Conservation (phyloP, 768 basidiomycete species). For the Favolaschia claudopus region DNA sequence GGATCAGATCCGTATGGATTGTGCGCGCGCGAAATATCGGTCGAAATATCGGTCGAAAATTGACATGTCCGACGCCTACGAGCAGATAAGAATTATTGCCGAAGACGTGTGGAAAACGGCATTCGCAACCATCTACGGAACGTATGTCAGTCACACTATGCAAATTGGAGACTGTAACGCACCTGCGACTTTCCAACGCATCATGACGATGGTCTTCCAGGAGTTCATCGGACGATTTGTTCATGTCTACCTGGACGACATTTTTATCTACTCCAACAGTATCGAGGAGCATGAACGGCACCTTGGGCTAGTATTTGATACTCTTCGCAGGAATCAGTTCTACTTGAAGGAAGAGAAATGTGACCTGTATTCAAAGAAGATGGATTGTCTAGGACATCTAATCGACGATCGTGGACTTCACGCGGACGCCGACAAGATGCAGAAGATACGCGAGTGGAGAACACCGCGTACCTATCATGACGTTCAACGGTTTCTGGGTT, state of each 20-base stretch:
- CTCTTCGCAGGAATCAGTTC: conserved; percentile 34
- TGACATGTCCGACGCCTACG: conserved; percentile 42
- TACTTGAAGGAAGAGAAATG: conserved; percentile 41
- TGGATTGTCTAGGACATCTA: conserved; percentile 48
- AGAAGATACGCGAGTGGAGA: conserved; percentile 34
- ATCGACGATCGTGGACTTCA: conserved; percentile 41
- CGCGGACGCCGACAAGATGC: conserved; percentile 40
- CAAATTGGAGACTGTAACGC: conserved; percentile 52
- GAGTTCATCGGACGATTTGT: conserved; percentile 45
- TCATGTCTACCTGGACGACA: conserved; percentile 54
- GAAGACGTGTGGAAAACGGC: conserved; percentile 33
- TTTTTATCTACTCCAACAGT: conserved; percentile 45
- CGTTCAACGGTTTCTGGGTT: conserved; percentile 41
- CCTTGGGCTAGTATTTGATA: conserved; percentile 39
- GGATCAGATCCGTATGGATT: conserved; percentile 39
- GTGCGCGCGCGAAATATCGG: conserved; percentile 31
- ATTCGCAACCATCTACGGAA: conserved; percentile 29
- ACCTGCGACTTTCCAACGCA: conserved; percentile 50
- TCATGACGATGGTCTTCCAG: conserved; percentile 50
- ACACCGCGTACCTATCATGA: conserved; percentile 33
- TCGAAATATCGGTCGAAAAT: conserved; percentile 44
- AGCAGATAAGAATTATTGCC: conserved; percentile 37
- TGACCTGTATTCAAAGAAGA: conserved; percentile 32
- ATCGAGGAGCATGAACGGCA: conserved; percentile 47
- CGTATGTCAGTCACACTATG: neutral